Percentiles rank a stretch among this genome's conserved stretches.
phyloP scores from a whole-genome alignment of 2,329 filamentous ascomycete species.

The Sporothrix variecibatus region DNA sequence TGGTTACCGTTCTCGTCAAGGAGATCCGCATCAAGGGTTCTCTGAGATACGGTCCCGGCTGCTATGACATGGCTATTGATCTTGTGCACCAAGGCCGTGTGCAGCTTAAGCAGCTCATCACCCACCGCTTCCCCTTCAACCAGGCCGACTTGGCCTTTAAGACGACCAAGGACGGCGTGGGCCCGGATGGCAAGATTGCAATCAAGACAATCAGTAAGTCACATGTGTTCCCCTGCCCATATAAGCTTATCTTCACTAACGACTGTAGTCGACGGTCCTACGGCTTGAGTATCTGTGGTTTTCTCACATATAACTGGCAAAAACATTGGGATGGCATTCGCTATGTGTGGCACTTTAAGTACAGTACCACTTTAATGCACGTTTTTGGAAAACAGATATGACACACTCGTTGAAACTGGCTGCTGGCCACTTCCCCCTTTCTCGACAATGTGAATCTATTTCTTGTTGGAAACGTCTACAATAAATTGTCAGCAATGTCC shows the following conservation, averaged over 20 bases:
- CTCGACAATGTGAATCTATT: slow-evolving; percentile 21
- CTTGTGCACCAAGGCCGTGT: not conserved
- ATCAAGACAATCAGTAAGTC: not conserved
- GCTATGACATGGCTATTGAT: not conserved
- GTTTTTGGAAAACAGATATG: not conserved
- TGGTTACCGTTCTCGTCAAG: not conserved
- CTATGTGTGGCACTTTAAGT: not conserved
- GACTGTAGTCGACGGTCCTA: not conserved
- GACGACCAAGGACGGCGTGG: not conserved
- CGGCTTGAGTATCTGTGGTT: not conserved
- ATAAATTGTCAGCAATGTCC: not conserved
- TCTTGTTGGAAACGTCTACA: slow-evolving; percentile 27
- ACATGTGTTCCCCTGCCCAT: not conserved
- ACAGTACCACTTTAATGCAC: not conserved
- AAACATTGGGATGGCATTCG: not conserved
- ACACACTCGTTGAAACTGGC: not conserved
- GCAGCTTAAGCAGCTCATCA: not conserved
- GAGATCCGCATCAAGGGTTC: not conserved
- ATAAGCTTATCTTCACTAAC: not conserved
- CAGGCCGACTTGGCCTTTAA: not conserved
- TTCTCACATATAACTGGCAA: not conserved
- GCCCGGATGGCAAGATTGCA: not conserved
- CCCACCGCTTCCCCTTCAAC: not conserved
- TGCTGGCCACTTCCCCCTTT: not conserved
- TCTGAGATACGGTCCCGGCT: not conserved